phyloP scores from a whole-genome alignment of 1,284 basidiomycete genomes.

The Ganoderma meredithae region DNA sequence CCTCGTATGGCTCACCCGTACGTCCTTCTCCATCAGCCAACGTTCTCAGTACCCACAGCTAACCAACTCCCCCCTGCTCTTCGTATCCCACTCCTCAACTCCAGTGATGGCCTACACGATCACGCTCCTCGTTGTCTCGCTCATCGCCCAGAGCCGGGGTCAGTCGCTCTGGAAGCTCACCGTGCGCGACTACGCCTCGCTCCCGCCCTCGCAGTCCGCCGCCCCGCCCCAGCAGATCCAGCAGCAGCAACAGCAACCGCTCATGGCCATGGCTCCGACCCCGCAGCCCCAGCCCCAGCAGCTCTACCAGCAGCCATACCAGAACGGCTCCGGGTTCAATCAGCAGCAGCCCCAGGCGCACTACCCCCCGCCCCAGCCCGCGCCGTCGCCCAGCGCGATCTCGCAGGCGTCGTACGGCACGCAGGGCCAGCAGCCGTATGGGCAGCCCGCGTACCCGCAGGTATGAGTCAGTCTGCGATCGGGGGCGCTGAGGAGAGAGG shows the following conservation, averaged over 20 bases:
- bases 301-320: constrained; percentile 7
- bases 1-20: constrained; percentile 32
- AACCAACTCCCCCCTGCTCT: background rate
- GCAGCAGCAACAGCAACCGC: constrained; percentile 14
- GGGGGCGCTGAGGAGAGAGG: background rate
- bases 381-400: background rate
- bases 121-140: constrained; percentile 29
- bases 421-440: background rate
- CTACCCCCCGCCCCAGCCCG: background rate
- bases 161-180: constrained; percentile 31
- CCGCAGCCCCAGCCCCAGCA: constrained; percentile 1
- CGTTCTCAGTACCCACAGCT: background rate
- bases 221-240: constrained; percentile 1
- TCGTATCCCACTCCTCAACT: background rate
- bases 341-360: constrained; percentile 10
- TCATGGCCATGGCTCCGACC: background rate
- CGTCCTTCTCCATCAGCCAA: constrained; percentile 9
- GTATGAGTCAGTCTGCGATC: background rate
- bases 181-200: constrained; percentile 18
- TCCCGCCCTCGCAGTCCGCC: constrained; percentile 6
- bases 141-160: constrained; percentile 25
- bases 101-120: constrained; percentile 31
- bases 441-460: background rate
- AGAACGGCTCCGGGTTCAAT: background rate
- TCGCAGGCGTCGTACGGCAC: constrained; percentile 5